Conservation (phyloP, 1,284 basidiomycete species). For the Tilletia caries region DNA sequence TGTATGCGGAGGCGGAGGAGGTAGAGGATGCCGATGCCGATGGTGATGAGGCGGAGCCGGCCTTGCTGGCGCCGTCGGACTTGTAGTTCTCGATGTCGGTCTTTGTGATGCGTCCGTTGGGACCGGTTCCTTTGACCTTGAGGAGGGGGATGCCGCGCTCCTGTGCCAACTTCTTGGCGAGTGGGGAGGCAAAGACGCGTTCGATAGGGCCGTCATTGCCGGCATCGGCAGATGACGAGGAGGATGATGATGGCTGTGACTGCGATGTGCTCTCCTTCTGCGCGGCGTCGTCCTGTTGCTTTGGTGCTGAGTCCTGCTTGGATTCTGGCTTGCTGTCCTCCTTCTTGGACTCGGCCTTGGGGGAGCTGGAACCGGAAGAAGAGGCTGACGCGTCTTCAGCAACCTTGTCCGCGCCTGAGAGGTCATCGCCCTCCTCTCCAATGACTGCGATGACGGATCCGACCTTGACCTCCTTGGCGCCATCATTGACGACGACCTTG, state of each 20-base stretch:
- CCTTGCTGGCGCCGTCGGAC: constrained; percentile 27
- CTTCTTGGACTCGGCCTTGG: constrained; percentile 48
- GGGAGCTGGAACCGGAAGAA: constrained; percentile 49
- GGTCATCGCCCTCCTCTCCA: constrained; percentile 88
- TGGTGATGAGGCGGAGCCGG: constrained; percentile 22
- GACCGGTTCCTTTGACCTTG: constrained; percentile 90
- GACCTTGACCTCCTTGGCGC: constrained; percentile 79
- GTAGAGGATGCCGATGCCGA: constrained; percentile 29
- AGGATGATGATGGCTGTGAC: too few species aligned
- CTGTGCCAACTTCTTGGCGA: constrained; percentile 93
- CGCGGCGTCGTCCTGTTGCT: constrained; percentile 53
- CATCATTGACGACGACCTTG: constrained; percentile 83
- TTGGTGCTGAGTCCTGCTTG: constrained; percentile 56
- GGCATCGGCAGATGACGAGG: constrained; percentile 53
- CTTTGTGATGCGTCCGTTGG: constrained; percentile 86
- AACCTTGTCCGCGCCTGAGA: constrained; percentile 74
- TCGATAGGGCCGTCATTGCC: constrained; percentile 34
- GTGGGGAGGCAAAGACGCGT: constrained; percentile 82
- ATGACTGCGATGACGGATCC: constrained; percentile 84
- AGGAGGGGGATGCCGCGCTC: constrained; percentile 88
- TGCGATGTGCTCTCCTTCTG: constrained; percentile 42
- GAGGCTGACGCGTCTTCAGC: constrained; percentile 61
- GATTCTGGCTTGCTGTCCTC: constrained; percentile 50
- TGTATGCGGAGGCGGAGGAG: constrained; percentile 64
- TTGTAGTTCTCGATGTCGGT: constrained; percentile 86